Evolutionary conservation across 2,329 filamentous ascomycete species (phyloP), one percentile per base, ranked within the genome.

Genomic region (Hypoxylon sp.): DNA sequence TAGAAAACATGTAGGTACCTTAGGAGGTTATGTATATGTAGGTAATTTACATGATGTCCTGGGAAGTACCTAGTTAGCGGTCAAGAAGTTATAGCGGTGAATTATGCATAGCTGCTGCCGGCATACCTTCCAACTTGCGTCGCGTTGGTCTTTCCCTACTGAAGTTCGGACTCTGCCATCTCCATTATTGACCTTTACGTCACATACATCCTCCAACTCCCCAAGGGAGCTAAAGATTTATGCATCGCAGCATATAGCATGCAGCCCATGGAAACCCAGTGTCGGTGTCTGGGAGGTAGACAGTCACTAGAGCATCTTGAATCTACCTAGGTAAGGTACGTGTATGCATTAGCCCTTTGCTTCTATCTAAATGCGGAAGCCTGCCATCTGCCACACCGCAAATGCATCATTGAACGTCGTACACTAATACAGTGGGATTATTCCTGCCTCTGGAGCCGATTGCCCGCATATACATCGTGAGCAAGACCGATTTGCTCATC

Each of bases 341-440:
- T 47, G 43, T 48, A 28, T 26, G 58, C 48, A 54, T 56, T 52
- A 58, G 22, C 52, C 47, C 61, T 30, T 17, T 19, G 44, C 44
- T 17, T 48, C 44, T 30, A 48, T 53, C 53, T 67, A 66, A 50
- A 54, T 43, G 22, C 39, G 8, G 44, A 59, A 64, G 54, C 43
- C 48, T 52, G 24, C 51, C 53, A 43, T 54, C 37, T 59, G 46
- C 17, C 60, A 65, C 65, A 64, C 71, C 63, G 19, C 46, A 59
- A 63, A 71, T 69, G 69, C 64, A 62, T 68, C 65, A 64, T 64
- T 64, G 64, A 60, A 68, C 71, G 72, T 70, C 37, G 65, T 52
- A 69, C 51, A 48, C 49, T 50, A 41, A 39, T 41, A 58, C 22
- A 59, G 10, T 47, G 32, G 20, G 41, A 17, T 49, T 50, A 22